phyloP scores from a whole-genome alignment of 2,329 filamentous ascomycete genomes.

The Pseudogymnoascus sp. region DNA sequence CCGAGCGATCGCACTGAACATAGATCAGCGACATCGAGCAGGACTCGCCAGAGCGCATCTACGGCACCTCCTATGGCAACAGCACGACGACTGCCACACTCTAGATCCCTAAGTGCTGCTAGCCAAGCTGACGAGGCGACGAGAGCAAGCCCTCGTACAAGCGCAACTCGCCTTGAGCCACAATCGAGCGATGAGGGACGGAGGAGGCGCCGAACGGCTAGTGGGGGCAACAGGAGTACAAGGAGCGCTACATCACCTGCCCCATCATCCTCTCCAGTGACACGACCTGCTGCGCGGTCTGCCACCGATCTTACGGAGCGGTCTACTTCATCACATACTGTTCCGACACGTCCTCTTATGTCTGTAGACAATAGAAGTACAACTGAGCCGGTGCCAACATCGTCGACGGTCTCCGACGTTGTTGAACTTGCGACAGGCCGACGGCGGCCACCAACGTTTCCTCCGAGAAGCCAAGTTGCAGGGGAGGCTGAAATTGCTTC shows the following conservation, averaged over 20 bases:
- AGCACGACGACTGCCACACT: constrained; percentile 32
- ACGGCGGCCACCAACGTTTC: not conserved
- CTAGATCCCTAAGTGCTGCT: constrained; percentile 39
- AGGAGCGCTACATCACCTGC: constrained; percentile 46
- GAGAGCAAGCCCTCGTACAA: constrained; percentile 39
- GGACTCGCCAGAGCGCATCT: not conserved
- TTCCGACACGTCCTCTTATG: constrained; percentile 17
- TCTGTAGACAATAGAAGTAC: constrained; percentile 20
- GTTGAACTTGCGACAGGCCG: not conserved
- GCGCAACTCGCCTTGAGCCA: constrained; percentile 41
- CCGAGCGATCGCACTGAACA: constrained; percentile 26
- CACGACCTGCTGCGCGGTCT: constrained; percentile 49
- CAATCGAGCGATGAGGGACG: constrained; percentile 39
- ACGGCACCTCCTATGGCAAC: constrained; percentile 17
- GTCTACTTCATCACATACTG: constrained; percentile 23
- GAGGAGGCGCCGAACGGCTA: constrained; percentile 44
- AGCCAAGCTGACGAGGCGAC: constrained; percentile 41
- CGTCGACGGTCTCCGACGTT: not conserved
- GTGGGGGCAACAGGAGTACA: constrained; percentile 31
- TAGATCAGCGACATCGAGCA: not conserved
- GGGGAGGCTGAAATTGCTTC: not conserved
- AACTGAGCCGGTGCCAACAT: not conserved
- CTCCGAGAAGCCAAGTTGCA: not conserved
- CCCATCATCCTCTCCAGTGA: constrained; percentile 33
- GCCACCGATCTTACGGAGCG: constrained; percentile 53